Evolutionary conservation across 768 basidiomycete genomes (phyloP), one percentile per base, ranked within the genome.

Genomic region (Antrodiella citrinella): DNA sequence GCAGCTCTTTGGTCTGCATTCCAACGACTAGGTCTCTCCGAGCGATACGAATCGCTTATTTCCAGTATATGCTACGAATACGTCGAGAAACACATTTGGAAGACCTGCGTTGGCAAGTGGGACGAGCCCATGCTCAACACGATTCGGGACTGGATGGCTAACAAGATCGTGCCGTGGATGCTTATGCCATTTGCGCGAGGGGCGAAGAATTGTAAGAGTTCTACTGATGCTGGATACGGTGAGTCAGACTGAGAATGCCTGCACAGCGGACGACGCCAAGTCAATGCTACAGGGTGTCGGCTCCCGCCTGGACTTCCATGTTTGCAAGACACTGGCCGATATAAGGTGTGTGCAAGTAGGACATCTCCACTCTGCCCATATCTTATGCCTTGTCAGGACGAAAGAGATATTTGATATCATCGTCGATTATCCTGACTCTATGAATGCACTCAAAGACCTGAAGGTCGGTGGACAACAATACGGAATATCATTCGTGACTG

Each of bases 341-440:
- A 68, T 95, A 47, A 72, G 92, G 91, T 90, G 50, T 30, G 76
- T 62, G 10, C 30, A 15, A 23, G 22, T 49, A 12, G 38, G 44
- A 15, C 42, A 46, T 30, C 55, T 26, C 23, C 47, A 30, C 35
- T 15, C 15, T 38, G 23, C 25, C 23, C 26, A 41, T 30, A 26
- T 30, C 22, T 41, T 15, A 11, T 30, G n/a, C 39, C n/a, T 51
- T 5, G 10, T 39, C 53, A 84, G 83, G 26, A 85, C 81, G 51
- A 74, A 71, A 45, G 94, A 98, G 64, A 85, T 98, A 18, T 98
- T 96, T 61, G 91, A 95, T 56, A 96, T 98, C 50, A 95, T 98
- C 51, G 83, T 97, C 49, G 91, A 95, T 59, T 94, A 81, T 58
- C 93, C 95, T 0, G 88, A 93, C 53, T 95, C 94, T 0, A 74